A percentile compares a stretch with the other conserved stretches of the same genome.
phyloP scores from a whole-genome alignment of 345 rosid genomes.

The Hypericum androsaemum region DNA sequence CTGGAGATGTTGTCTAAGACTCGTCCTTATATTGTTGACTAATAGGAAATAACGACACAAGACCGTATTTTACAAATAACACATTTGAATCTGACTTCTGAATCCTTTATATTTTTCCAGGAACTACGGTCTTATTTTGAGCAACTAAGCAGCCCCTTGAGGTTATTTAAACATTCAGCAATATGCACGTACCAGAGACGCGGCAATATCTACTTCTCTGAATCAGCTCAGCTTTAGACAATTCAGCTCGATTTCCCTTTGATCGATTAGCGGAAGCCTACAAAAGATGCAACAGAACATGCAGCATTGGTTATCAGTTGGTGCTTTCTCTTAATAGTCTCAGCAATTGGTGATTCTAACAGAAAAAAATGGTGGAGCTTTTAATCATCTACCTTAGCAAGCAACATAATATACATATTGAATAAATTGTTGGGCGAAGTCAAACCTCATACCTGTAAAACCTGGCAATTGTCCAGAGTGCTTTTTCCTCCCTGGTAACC shows the following conservation, averaged over 20 bases:
- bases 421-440: not conserved
- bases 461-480: constrained; percentile 89
- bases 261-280: constrained; percentile 86
- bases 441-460: constrained; percentile 57
- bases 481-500: constrained; percentile 84
- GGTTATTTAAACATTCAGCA: too few relatives aligned
- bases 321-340: not conserved
- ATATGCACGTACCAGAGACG: constrained; percentile 44
- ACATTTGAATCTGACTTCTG: too few relatives aligned
- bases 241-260: constrained; percentile 74
- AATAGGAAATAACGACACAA: too few relatives aligned
- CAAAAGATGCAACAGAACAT: not conserved
- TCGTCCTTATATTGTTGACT: not conserved
- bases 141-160: too few relatives aligned
- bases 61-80: too few relatives aligned
- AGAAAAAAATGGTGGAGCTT: too few relatives aligned
- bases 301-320: not conserved
- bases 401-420: not conserved
- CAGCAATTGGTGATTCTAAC: too few relatives aligned
- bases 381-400: not conserved
- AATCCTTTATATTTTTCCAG: too few relatives aligned
- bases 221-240: constrained; percentile 75
- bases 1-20: not conserved
- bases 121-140: too few relatives aligned
- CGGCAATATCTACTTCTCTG: constrained; percentile 84